Percentiles rank a stretch among this genome's conserved stretches.
Conservation (phyloP, 208 protist genomes). For the Trypanosoma rangeli region DNA sequence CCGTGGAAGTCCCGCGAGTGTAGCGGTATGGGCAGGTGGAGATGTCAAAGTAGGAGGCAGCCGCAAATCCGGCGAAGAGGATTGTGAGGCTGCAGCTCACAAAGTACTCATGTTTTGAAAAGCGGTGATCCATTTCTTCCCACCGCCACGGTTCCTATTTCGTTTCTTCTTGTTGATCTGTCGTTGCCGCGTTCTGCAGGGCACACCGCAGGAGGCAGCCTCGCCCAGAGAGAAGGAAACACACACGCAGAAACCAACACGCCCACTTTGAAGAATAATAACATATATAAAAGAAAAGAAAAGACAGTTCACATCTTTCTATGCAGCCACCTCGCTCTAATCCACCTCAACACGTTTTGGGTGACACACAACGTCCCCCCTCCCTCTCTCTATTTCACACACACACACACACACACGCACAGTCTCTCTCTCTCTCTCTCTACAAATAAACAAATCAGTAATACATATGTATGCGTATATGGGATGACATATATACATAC, state of each 20-base stretch:
- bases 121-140: conserved; percentile 40
- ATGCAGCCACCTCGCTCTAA: too few relatives aligned
- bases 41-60: conserved; percentile 59
- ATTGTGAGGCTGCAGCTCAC: conserved; percentile 55
- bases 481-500: too few relatives aligned
- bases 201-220: background rate
- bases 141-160: background rate
- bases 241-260: background rate
- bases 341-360: too few relatives aligned
- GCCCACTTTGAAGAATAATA: background rate
- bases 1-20: conserved; percentile 1
- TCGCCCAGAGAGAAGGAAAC: background rate
- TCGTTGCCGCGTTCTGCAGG: background rate
- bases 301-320: too few relatives aligned
- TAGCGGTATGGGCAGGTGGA: conserved; percentile 61
- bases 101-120: conserved; percentile 63
- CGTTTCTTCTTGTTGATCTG: background rate
- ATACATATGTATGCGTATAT: too few relatives aligned
- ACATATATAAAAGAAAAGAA: conserved; percentile 30
- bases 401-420: too few relatives aligned
- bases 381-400: too few relatives aligned
- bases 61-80: conserved; percentile 47
- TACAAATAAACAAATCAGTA: too few relatives aligned
- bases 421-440: too few relatives aligned
- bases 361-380: too few relatives aligned